Conservation (phyloP, 2,329 filamentous ascomycete genomes). For the Xylaria sp. region DNA sequence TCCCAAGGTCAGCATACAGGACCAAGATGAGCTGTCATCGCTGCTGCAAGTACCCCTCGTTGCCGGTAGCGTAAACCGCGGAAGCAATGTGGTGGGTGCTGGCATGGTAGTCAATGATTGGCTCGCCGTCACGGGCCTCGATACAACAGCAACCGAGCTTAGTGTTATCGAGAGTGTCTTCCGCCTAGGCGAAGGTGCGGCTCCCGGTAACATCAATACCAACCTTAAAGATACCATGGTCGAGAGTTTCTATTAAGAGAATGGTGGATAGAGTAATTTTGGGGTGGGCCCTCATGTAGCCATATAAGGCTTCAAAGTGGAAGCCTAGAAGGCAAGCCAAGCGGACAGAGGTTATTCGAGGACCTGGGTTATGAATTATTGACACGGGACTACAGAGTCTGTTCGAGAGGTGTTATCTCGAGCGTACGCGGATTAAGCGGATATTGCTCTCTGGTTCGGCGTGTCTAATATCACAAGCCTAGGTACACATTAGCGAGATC, state of each 20-base stretch:
- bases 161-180: constrained; percentile 98
- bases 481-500: constrained; percentile 3
- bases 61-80: constrained; percentile 92
- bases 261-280: not conserved
- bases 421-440: not conserved
- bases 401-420: constrained; percentile 9
- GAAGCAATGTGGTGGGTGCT: constrained; percentile 93
- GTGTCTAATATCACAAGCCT: constrained; percentile 7
- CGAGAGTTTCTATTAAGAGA: constrained; percentile 88
- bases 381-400: not conserved
- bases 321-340: constrained; percentile 4
- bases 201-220: constrained; percentile 80
- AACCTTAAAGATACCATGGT: constrained; percentile 98
- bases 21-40: constrained; percentile 96
- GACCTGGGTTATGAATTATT: constrained; percentile 10
- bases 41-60: constrained; percentile 96
- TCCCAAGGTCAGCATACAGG: constrained; percentile 95
- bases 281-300: not conserved
- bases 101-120: constrained; percentile 98
- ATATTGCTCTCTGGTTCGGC: constrained; percentile 5
- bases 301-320: constrained; percentile 5
- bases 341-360: constrained; percentile 6
- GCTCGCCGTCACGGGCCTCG: constrained; percentile 92
- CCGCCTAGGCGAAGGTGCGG: constrained; percentile 87
- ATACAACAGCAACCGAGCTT: constrained; percentile 96